Evolutionary conservation across 495 filamentous ascomycete genomes (phyloP).

Genomic region (Penicillium goetzii): DNA sequence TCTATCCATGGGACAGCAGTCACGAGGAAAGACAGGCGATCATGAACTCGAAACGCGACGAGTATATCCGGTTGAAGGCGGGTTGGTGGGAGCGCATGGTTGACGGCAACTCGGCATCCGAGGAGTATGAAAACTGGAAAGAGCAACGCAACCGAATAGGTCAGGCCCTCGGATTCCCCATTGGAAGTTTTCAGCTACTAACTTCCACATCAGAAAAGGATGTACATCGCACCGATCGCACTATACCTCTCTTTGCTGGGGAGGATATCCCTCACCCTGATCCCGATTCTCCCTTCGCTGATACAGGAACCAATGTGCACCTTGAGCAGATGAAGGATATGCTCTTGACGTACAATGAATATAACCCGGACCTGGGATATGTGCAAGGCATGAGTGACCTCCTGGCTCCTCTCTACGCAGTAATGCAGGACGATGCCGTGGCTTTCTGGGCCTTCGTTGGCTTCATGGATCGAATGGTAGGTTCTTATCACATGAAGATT

Average conservation of each 20-base stretch:
- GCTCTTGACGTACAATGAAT: constrained; percentile 97
- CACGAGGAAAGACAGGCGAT: constrained; percentile 77
- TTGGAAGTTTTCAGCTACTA: constrained; percentile 8
- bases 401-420: constrained; percentile 92
- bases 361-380: constrained; percentile 89
- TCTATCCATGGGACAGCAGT: constrained; percentile 88
- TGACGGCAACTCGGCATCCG: constrained; percentile 71
- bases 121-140: constrained; percentile 91
- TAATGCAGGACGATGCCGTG: constrained; percentile 94
- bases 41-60: constrained; percentile 84
- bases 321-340: constrained; percentile 99
- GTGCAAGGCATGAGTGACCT: constrained; percentile 99
- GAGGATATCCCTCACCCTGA: constrained; percentile 99
- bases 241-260: constrained; percentile 88
- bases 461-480: constrained; percentile 93
- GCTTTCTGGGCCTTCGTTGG: constrained; percentile 96
- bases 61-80: constrained; percentile 91
- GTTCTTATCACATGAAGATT: not conserved
- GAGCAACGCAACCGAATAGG: constrained; percentile 93
- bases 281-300: constrained; percentile 91
- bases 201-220: constrained; percentile 78
- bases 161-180: constrained; percentile 47
- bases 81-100: constrained; percentile 96
- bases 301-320: constrained; percentile 91
- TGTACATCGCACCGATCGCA: constrained; percentile 94